These are phyloP conservation scores for Leptodermis oblonga DNA, from an alignment of 257 asterid species.

Conservation along the genomic window DNA sequence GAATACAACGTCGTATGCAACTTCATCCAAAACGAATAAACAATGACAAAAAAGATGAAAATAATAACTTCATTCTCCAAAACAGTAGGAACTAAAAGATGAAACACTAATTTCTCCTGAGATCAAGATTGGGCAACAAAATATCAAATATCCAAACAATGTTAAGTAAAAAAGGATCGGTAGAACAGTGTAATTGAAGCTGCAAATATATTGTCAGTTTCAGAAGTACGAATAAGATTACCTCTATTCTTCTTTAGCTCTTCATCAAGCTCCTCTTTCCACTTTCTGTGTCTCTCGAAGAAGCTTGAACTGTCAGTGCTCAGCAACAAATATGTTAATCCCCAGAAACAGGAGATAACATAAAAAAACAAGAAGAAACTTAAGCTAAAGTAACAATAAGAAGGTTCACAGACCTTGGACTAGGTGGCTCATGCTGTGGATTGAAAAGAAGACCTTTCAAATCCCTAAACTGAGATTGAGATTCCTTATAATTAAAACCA, in stretches of 20 bases:
- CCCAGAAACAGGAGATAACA: constrained; percentile 9
- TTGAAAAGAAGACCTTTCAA: constrained; percentile 45
- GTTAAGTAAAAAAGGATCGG: neutral
- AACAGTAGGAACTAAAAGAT: neutral
- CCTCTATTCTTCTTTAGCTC: constrained; percentile 92
- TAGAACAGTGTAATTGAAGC: neutral
- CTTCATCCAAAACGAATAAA: neutral
- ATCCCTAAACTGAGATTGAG: constrained; percentile 29
- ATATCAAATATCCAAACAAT: neutral
- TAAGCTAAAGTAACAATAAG: constrained; percentile 5
- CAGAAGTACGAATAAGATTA: constrained; percentile 31
- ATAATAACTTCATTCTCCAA: neutral
- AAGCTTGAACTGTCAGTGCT: constrained; percentile 42
- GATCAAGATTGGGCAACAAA: neutral
- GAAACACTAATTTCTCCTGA: too few relatives aligned
- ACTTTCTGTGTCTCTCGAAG: constrained; percentile 71
- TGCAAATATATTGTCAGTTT: neutral
- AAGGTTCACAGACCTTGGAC: constrained; percentile 55
- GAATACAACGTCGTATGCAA: neutral
- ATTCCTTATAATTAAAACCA: constrained; percentile 44
- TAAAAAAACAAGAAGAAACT: constrained; percentile 11
- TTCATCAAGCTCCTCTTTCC: constrained; percentile 98
- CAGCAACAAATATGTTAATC: constrained; percentile 17
- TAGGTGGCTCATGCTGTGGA: constrained; percentile 56
- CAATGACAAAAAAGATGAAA: neutral